Conservation (phyloP, 2,329 filamentous ascomycete species). For the Fusarium heterosporum region DNA sequence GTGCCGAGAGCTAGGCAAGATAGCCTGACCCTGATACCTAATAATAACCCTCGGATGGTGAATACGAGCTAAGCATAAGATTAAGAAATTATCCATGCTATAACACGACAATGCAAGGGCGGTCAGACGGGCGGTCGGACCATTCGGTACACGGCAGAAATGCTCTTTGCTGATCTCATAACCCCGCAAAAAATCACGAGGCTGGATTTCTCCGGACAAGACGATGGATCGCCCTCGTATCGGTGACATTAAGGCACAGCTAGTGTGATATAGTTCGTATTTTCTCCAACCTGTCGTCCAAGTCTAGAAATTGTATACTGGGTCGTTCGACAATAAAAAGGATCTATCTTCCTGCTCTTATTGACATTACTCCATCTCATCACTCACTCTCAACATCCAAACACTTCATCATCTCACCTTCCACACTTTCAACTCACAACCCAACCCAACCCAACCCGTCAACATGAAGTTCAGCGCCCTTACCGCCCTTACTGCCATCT, state of each 20-base stretch:
- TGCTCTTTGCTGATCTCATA: neutral
- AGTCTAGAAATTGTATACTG: neutral
- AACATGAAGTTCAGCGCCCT: conserved; percentile 49
- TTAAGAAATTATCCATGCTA: conserved; percentile 1
- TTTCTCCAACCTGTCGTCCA: neutral
- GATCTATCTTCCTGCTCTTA: conserved; percentile 10
- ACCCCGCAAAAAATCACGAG: conserved; percentile 17
- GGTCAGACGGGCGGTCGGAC: neutral
- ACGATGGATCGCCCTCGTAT: conserved; percentile 14
- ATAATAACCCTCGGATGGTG: conserved; percentile 6
- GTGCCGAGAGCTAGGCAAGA: conserved; percentile 6
- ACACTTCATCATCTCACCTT: neutral
- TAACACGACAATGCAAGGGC: neutral
- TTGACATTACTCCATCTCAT: conserved; percentile 1
- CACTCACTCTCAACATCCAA: neutral
- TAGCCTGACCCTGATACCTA: conserved; percentile 6
- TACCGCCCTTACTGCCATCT: conserved; percentile 48
- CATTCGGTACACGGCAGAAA: neutral
- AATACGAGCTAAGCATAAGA: conserved; percentile 25
- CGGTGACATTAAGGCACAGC: conserved; percentile 11
- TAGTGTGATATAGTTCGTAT: conserved; percentile 27
- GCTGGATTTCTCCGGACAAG: conserved; percentile 4
- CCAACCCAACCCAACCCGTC: conserved; percentile 8
- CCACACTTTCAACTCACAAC: neutral
- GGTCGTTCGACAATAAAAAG: conserved; percentile 2